Percentiles rank a stretch among this genome's conserved stretches.
These are phyloP conservation scores for Phtheirospermum japonicum DNA, from an alignment of 257 asterid species.

Conservation along the genomic window DNA sequence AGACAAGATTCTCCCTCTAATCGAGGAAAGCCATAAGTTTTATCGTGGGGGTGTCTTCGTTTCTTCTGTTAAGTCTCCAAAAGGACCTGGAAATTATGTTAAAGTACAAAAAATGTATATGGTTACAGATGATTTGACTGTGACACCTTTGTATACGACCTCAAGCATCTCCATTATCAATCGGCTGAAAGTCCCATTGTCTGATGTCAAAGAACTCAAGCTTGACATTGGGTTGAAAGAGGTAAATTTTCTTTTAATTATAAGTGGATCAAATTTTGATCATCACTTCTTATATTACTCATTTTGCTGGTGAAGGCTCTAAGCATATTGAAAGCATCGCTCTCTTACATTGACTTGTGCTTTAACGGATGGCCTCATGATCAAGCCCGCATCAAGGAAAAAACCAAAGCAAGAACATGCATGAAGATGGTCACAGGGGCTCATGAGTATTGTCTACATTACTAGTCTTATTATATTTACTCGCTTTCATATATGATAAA, in stretches of 20 bases:
- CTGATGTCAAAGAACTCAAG: conserved; percentile 28
- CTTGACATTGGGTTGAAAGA: conserved; percentile 27
- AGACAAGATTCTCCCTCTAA: conserved; percentile 3
- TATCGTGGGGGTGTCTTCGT: background rate
- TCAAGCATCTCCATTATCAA: conserved; percentile 10
- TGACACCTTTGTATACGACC: conserved; percentile 10
- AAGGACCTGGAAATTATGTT: conserved; percentile 17
- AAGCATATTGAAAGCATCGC: conserved; percentile 25
- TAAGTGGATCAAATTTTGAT: background rate
- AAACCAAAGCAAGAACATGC: conserved; percentile 1
- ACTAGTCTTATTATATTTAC: too few species aligned
- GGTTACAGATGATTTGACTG: conserved; percentile 26
- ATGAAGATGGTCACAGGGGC: background rate
- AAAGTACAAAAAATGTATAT: conserved; percentile 21
- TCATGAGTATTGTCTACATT: background rate
- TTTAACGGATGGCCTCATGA: conserved; percentile 18
- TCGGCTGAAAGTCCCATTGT: conserved; percentile 1
- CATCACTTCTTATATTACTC: background rate
- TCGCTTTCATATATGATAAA: too few species aligned
- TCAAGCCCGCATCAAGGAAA: conserved; percentile 2
- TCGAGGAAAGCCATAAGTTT: background rate
- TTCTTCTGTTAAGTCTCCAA: background rate
- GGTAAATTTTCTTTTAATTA: background rate
- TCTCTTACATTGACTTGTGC: conserved; percentile 32
- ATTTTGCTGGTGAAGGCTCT: conserved; percentile 24